Evolutionary conservation across 768 basidiomycete species (phyloP).

Genomic region (Suillus ampliporus): DNA sequence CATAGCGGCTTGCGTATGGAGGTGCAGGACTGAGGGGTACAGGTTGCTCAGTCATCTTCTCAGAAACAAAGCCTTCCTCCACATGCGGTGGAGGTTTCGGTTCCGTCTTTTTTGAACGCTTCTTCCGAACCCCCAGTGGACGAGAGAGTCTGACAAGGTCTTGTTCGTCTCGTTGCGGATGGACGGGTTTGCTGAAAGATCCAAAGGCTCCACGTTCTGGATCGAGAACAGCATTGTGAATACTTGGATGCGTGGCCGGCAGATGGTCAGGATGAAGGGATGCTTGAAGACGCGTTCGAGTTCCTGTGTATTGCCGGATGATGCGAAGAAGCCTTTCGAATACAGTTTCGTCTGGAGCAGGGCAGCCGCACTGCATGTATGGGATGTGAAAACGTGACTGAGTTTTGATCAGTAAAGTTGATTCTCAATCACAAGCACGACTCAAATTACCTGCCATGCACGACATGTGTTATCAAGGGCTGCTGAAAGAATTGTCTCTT

Average conservation of each 20-base stretch:
- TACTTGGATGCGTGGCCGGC: slow-evolving; percentile 59
- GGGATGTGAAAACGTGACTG: slow-evolving; percentile 51
- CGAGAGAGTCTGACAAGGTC: slow-evolving; percentile 2
- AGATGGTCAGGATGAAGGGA: slow-evolving; percentile 43
- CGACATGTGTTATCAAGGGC: slow-evolving; percentile 58
- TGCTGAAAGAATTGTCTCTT: slow-evolving; percentile 48
- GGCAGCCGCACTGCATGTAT: slow-evolving; percentile 68
- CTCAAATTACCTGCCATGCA: slow-evolving; percentile 51
- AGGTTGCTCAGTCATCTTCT: background rate
- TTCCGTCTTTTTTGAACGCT: slow-evolving; percentile 3
- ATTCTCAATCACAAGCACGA: background rate
- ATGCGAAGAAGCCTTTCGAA: slow-evolving; percentile 48
- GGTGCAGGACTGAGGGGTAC: background rate
- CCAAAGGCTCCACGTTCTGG: slow-evolving; percentile 33
- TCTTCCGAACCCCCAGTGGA: background rate
- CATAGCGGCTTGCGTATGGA: background rate
- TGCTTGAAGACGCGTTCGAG: slow-evolving; percentile 38
- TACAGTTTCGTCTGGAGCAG: slow-evolving; percentile 50
- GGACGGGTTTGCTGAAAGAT: slow-evolving; percentile 17
- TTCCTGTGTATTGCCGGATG: slow-evolving; percentile 23
- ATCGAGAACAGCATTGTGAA: slow-evolving; percentile 53
- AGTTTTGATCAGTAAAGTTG: slow-evolving; percentile 17
- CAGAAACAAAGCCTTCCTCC: slow-evolving; percentile 4
- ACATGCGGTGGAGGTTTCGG: background rate
- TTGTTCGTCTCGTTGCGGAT: slow-evolving; percentile 4